Percentiles rank a stretch among this genome's conserved stretches.
phyloP scores from a whole-genome alignment of 1,284 basidiomycete genomes.

The Coniferiporia sulphurascens region DNA sequence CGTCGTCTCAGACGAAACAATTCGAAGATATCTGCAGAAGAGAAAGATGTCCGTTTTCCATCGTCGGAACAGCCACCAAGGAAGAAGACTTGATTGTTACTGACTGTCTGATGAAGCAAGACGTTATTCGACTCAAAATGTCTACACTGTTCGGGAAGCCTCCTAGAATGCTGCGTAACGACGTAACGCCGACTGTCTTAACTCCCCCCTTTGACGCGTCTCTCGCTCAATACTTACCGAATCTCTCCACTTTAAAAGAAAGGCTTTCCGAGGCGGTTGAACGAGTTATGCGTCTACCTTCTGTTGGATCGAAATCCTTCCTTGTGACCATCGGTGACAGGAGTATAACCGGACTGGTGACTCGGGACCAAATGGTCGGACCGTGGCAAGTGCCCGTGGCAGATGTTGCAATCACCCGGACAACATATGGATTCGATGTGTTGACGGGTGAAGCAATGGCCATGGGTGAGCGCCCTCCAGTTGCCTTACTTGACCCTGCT shows the following conservation, averaged over 20 bases:
- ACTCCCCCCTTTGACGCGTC: conserved; percentile 69
- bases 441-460: conserved; percentile 93
- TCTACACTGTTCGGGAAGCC: conserved; percentile 95
- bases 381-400: conserved; percentile 98
- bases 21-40: conserved; percentile 82
- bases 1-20: conserved; percentile 46
- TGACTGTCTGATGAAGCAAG: conserved; percentile 75
- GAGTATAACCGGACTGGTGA: conserved; percentile 89
- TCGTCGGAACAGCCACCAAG: conserved; percentile 84
- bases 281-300: conserved; percentile 86
- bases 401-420: conserved; percentile 93
- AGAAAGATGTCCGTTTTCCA: conserved; percentile 89
- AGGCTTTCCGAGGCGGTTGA: conserved; percentile 62
- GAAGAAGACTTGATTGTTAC: conserved; percentile 86
- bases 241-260: conserved; percentile 31
- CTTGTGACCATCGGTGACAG: conserved; percentile 98
- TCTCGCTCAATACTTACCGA: conserved; percentile 61
- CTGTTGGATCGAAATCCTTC: conserved; percentile 95
- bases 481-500: conserved; percentile 83
- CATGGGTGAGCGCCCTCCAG: conserved; percentile 93
- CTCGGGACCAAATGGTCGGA: conserved; percentile 98
- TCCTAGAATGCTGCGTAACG: conserved; percentile 84
- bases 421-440: conserved; percentile 90
- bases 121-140: conserved; percentile 91
- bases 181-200: conserved; percentile 48